Percentiles rank a stretch among this genome's conserved stretches.
Conservation (phyloP, 2,329 filamentous ascomycete species). For the Verruconis gallopava region DNA sequence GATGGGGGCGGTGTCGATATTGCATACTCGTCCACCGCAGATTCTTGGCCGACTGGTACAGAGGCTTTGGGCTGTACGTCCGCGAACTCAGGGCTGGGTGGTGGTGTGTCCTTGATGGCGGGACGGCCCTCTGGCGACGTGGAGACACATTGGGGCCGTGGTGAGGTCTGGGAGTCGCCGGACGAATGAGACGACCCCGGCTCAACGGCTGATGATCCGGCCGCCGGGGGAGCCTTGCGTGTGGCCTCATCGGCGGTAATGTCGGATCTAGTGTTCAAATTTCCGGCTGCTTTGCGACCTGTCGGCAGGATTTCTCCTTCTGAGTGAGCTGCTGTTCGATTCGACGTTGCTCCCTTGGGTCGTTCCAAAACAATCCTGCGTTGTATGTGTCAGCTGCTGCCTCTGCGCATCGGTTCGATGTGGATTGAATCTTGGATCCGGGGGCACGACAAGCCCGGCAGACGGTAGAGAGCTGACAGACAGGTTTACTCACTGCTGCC, state of each 20-base stretch:
- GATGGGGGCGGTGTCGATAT: conserved; percentile 1
- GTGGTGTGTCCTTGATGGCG: neutral
- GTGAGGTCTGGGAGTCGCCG: neutral
- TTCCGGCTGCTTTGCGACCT: neutral
- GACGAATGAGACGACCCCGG: conserved; percentile 4
- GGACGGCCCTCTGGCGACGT: neutral
- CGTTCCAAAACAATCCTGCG: neutral
- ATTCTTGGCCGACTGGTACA: neutral
- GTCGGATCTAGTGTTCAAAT: neutral
- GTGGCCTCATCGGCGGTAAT: conserved; percentile 1
- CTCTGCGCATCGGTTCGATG: too few species aligned
- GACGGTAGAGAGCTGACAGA: too few species aligned
- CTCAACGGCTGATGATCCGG: neutral
- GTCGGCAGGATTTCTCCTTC: neutral
- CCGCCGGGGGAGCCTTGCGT: neutral
- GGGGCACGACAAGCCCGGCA: too few species aligned
- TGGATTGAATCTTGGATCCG: too few species aligned
- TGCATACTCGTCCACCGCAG: neutral
- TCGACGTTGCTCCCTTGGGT: neutral
- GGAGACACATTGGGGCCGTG: neutral
- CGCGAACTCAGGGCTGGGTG: neutral
- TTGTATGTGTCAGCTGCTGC: neutral
- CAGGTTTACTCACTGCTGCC: conserved; percentile 12
- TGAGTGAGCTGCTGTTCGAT: neutral
- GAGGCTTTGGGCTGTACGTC: neutral